phyloP scores from a whole-genome alignment of 768 basidiomycete species.

The Leccinellum albellum region DNA sequence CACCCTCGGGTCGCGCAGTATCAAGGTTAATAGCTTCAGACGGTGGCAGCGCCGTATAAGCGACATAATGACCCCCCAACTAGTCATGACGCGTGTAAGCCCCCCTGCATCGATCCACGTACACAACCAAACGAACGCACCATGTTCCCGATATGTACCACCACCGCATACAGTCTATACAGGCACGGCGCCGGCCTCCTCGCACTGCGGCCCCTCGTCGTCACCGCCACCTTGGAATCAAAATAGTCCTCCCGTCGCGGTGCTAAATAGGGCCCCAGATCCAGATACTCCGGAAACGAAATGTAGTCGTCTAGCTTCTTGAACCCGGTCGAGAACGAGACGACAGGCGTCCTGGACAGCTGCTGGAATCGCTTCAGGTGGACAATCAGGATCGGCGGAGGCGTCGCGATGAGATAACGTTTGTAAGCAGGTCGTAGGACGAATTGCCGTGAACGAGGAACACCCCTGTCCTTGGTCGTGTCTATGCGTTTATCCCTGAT shows the following conservation, averaged over 20 bases:
- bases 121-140: constrained; percentile 38
- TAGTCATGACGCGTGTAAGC: constrained; percentile 28
- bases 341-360: constrained; percentile 55
- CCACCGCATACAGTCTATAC: constrained; percentile 75
- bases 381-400: constrained; percentile 85
- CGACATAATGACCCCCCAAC: constrained; percentile 88
- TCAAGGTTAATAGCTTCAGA: constrained; percentile 9
- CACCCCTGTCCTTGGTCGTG: constrained; percentile 19
- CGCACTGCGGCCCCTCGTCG: constrained; percentile 18
- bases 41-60: constrained; percentile 71
- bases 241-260: constrained; percentile 74
- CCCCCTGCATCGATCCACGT: neutral
- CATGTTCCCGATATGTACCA: constrained; percentile 87
- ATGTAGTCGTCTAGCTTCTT: constrained; percentile 92
- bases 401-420: constrained; percentile 83
- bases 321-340: constrained; percentile 66
- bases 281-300: constrained; percentile 83
- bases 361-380: constrained; percentile 97
- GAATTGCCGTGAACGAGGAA: constrained; percentile 52
- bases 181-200: constrained; percentile 42
- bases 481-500: neutral
- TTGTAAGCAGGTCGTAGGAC: constrained; percentile 87
- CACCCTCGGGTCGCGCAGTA: constrained; percentile 1
- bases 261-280: constrained; percentile 82
- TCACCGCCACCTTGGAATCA: constrained; percentile 33